phyloP scores from a whole-genome alignment of 352 stramenopile genomes.

The Detonula confervacea region DNA sequence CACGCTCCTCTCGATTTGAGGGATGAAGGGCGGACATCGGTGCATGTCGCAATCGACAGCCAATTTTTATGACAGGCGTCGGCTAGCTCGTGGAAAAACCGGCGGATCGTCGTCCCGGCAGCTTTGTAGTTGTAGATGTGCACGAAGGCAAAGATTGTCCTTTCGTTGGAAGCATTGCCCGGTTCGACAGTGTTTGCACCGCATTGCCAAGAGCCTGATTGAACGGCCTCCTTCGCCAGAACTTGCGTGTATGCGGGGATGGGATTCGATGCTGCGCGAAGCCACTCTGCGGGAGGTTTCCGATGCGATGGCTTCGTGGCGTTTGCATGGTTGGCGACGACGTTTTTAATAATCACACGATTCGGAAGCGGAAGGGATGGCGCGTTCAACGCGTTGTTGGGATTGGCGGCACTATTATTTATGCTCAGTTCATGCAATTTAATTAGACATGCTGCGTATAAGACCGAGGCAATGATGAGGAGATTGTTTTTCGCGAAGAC shows the following conservation, averaged over 20 bases:
- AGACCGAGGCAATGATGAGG: no score
- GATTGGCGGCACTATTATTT: no score
- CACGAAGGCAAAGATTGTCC: conserved; percentile 59
- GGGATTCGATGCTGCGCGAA: no score
- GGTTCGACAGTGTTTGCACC: conserved; percentile 8
- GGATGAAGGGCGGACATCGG: conserved; percentile 18
- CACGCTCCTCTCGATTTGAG: conserved; percentile 20
- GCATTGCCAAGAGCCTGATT: conserved; percentile 32
- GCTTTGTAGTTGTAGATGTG: conserved; percentile 67
- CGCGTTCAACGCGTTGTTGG: no score
- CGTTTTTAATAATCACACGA: no score
- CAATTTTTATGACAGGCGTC: conserved; percentile 34
- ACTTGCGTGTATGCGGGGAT: conserved; percentile 30
- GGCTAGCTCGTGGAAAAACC: conserved; percentile 47
- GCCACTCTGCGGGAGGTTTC: no score
- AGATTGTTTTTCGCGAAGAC: no score
- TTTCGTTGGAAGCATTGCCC: conserved; percentile 24
- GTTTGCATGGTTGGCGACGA: no score
- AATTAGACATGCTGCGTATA: no score
- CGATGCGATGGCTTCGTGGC: no score
- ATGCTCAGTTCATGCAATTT: no score
- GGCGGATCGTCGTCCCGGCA: conserved; percentile 54
- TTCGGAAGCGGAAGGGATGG: no score
- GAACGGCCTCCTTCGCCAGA: conserved; percentile 26
- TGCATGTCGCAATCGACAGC: conserved; percentile 40